Evolutionary conservation across 345 rosid species (phyloP).

Genomic region (Citrus glauca): DNA sequence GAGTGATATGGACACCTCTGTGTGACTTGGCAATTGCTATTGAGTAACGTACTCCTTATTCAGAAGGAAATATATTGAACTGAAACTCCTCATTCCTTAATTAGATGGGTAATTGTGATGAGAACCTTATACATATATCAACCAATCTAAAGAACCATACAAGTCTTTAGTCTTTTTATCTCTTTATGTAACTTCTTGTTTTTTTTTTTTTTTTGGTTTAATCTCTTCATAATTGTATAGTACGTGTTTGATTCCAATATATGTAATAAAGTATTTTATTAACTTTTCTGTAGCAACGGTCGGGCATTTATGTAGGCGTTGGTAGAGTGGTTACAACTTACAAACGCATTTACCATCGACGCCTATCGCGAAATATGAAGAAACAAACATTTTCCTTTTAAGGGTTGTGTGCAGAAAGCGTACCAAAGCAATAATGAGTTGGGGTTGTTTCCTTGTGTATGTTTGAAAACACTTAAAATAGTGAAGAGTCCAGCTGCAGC

Average conservation of each 20-base stretch:
- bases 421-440: conserved; percentile 8
- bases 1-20: neutral
- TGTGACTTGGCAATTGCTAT: too few species aligned
- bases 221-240: too few species aligned
- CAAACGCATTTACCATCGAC: conserved; percentile 16
- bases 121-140: too few species aligned
- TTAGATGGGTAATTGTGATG: too few species aligned
- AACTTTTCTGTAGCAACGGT: neutral
- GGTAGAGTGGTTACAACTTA: conserved; percentile 13
- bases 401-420: conserved; percentile 3
- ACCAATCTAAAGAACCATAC: too few species aligned
- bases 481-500: neutral
- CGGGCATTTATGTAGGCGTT: conserved; percentile 6
- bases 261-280: too few species aligned
- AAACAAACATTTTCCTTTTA: conserved; percentile 3
- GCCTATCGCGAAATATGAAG: conserved; percentile 8
- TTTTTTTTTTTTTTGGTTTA: too few species aligned
- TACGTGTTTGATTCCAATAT: too few species aligned
- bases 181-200: too few species aligned
- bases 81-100: neutral
- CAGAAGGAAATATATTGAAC: neutral
- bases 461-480: neutral
- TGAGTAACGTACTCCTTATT: neutral
- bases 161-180: too few species aligned
- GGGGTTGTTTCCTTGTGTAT: neutral